Conservation (phyloP, 176 grass and related monocot genomes). For the Elymus sibiricus region DNA sequence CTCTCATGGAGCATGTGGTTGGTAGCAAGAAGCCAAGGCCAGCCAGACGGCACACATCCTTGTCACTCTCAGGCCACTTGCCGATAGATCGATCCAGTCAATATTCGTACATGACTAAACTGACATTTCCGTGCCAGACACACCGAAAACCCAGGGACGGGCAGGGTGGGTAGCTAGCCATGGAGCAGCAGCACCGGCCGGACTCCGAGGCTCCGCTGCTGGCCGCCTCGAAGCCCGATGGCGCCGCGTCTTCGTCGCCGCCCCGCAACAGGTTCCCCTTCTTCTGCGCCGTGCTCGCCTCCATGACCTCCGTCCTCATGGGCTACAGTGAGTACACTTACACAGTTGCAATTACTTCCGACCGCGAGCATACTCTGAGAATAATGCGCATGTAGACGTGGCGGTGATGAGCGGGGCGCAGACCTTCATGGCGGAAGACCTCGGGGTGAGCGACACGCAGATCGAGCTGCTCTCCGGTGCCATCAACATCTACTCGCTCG, state of each 20-base stretch:
- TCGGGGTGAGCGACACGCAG: conserved; percentile 61
- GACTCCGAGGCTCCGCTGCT: conserved; percentile 33
- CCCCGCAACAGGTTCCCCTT: conserved; percentile 55
- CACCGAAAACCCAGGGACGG: background rate
- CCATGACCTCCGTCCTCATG: conserved; percentile 77
- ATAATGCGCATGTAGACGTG: conserved; percentile 36
- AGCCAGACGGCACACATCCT: background rate
- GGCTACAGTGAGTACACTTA: conserved; percentile 56
- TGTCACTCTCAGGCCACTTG: background rate
- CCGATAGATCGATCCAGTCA: background rate
- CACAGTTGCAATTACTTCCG: background rate
- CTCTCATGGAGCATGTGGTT: background rate
- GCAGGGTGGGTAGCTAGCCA: background rate
- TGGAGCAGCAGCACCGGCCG: conserved; percentile 5
- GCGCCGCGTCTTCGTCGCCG: background rate
- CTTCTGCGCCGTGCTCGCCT: conserved; percentile 70
- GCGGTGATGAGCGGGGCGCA: conserved; percentile 72
- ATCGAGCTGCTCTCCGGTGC: conserved; percentile 68
- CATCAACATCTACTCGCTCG: conserved; percentile 70
- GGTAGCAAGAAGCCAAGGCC: background rate
- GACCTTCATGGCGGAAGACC: conserved; percentile 74
- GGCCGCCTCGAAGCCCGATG: conserved; percentile 15
- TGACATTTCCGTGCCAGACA: background rate
- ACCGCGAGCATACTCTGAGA: background rate
- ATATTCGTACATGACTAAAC: background rate